These are phyloP conservation scores for Saccharomyces eubayanus DNA, from an alignment of 805 yeast species.

Conservation along the genomic window DNA sequence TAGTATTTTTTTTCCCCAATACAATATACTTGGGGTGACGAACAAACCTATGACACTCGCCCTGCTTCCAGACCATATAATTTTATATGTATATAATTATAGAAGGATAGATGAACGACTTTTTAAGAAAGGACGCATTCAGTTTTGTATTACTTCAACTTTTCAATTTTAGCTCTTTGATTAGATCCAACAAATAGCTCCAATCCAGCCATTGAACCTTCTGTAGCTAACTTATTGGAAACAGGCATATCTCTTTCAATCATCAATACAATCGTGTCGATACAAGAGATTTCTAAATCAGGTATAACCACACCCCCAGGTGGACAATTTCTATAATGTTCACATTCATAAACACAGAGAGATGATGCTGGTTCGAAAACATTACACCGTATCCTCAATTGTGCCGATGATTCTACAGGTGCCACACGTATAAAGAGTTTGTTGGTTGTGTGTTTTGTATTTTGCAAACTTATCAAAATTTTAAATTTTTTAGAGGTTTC, in stretches of 20 bases:
- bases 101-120: background rate
- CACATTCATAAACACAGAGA: conserved; percentile 6
- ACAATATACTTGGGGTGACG: background rate
- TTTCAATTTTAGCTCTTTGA: conserved; percentile 4
- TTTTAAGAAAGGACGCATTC: background rate
- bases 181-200: conserved; percentile 8
- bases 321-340: conserved; percentile 5
- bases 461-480: conserved; percentile 2
- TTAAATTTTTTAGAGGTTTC: conserved; percentile 6
- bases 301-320: conserved; percentile 15
- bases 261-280: conserved; percentile 7
- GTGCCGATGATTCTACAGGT: conserved; percentile 4
- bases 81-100: background rate
- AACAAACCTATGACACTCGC: background rate
- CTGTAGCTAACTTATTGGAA: background rate
- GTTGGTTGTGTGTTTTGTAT: conserved; percentile 2
- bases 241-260: conserved; percentile 13
- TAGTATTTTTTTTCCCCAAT: conserved; percentile 32
- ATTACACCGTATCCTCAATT: conserved; percentile 13
- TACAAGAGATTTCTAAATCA: conserved; percentile 5
- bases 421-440: conserved; percentile 16
- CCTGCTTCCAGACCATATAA: background rate
- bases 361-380: conserved; percentile 15
- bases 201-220: background rate
- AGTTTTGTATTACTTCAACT: background rate